These are phyloP conservation scores for Xylaria intraflava DNA, from an alignment of 495 filamentous ascomycete species.

Conservation along the genomic window DNA sequence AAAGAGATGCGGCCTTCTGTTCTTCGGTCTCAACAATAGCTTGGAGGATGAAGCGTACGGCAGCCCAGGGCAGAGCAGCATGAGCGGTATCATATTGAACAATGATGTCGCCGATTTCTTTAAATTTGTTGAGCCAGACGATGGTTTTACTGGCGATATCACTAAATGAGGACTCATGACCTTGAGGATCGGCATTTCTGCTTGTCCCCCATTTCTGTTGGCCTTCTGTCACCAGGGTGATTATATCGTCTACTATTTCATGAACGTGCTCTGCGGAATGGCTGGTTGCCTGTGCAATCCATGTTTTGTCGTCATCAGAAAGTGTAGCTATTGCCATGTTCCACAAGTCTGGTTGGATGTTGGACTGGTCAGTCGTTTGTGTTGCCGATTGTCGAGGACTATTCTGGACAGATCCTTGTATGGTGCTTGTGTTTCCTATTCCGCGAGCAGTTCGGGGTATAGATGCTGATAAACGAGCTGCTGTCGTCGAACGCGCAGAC, in stretches of 20 bases:
- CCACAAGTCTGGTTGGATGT: not conserved
- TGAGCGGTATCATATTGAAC: constrained; percentile 38
- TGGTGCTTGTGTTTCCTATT: not conserved
- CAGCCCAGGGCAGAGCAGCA: constrained; percentile 43
- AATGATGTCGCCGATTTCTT: constrained; percentile 32
- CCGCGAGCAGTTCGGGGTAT: not conserved
- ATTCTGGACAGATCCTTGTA: not conserved
- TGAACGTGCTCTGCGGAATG: not conserved
- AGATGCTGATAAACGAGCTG: not conserved
- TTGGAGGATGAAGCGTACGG: constrained; percentile 32
- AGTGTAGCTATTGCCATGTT: not conserved
- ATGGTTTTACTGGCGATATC: not conserved
- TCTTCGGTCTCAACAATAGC: constrained; percentile 3
- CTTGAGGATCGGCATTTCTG: not conserved
- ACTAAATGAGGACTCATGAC: not conserved
- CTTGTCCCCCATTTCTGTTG: not conserved
- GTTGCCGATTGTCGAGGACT: not conserved
- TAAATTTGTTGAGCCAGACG: constrained; percentile 36
- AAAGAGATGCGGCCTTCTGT: constrained; percentile 5
- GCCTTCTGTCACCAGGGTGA: not conserved
- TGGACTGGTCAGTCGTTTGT: not conserved
- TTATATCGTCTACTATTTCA: not conserved
- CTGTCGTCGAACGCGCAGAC: not conserved
- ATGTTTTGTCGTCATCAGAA: not conserved
- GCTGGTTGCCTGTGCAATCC: not conserved